Conservation (phyloP, 192 early-diverging fungal genomes). For the Coemansia reversa region DNA sequence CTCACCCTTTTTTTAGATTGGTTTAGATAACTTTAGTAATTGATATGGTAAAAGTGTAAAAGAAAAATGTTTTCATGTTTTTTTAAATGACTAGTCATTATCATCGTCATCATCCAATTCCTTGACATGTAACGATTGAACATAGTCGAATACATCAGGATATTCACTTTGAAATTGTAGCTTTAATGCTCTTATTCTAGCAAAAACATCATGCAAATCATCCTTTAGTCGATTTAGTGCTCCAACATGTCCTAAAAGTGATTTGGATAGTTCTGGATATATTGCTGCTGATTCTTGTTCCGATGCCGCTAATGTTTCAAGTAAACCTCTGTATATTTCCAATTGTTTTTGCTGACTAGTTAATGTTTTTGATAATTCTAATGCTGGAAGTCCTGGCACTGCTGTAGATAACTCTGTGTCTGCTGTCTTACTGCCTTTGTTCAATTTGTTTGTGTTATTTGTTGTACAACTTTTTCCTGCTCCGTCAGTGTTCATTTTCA, state of each 20-base stretch:
- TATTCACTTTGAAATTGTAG: slow-evolving; percentile 33
- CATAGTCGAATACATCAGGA: slow-evolving; percentile 42
- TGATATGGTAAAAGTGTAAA: not conserved
- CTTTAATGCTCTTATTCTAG: slow-evolving; percentile 36
- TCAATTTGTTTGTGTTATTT: not conserved
- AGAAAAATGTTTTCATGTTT: not conserved
- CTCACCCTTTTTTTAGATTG: not conserved
- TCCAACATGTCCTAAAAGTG: slow-evolving; percentile 21
- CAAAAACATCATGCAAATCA: slow-evolving; percentile 44
- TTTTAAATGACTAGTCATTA: not conserved
- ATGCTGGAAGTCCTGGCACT: slow-evolving; percentile 29
- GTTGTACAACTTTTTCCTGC: not conserved
- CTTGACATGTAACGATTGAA: slow-evolving; percentile 45
- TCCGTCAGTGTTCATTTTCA: not conserved
- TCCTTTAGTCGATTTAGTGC: slow-evolving; percentile 34
- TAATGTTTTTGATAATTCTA: slow-evolving; percentile 25
- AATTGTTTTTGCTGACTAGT: slow-evolving; percentile 29
- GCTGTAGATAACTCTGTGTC: slow-evolving; percentile 17
- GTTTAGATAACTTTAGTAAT: not conserved
- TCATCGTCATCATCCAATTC: slow-evolving; percentile 38
- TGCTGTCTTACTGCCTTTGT: not conserved
- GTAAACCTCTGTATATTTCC: slow-evolving; percentile 27
- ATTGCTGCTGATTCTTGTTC: slow-evolving; percentile 37
- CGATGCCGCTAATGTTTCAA: slow-evolving; percentile 27
- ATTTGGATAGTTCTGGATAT: slow-evolving; percentile 40